These are phyloP conservation scores for Chrysoporthe austroafricana DNA, from an alignment of 2,329 filamentous ascomycete species.

Conservation along the genomic window DNA sequence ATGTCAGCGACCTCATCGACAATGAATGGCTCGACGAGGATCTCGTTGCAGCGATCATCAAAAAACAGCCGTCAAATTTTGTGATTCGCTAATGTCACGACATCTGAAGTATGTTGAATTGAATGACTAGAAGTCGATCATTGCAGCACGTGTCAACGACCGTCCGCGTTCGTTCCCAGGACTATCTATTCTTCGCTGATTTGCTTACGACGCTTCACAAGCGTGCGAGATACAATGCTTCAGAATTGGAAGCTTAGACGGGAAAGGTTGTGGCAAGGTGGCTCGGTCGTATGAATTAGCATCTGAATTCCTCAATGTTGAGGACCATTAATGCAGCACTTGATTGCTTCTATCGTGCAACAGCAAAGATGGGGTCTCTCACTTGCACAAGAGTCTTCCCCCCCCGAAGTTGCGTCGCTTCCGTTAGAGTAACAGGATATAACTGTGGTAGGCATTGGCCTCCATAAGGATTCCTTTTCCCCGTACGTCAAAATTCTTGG, in stretches of 20 bases:
- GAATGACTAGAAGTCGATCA: background rate
- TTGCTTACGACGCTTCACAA: background rate
- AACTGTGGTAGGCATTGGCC: background rate
- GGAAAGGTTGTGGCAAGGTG: background rate
- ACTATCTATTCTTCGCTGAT: background rate
- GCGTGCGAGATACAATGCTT: background rate
- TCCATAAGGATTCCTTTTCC: background rate
- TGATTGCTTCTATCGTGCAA: background rate
- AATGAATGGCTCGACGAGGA: slow-evolving; percentile 13
- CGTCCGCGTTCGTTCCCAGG: background rate
- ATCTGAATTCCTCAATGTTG: background rate
- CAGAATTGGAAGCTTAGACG: background rate
- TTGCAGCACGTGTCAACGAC: background rate
- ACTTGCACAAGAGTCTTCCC: too few relatives aligned
- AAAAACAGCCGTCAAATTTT: background rate
- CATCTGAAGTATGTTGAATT: background rate
- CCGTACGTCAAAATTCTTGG: background rate
- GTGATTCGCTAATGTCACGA: slow-evolving; percentile 40
- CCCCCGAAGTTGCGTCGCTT: background rate
- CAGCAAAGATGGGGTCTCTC: background rate
- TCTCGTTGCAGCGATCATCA: background rate
- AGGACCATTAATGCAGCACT: background rate
- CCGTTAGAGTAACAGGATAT: background rate
- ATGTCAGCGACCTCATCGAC: slow-evolving; percentile 11
- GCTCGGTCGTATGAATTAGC: background rate